Evolutionary conservation across 352 stramenopile species (phyloP).

Genomic region (Globisporangium irregulare): DNA sequence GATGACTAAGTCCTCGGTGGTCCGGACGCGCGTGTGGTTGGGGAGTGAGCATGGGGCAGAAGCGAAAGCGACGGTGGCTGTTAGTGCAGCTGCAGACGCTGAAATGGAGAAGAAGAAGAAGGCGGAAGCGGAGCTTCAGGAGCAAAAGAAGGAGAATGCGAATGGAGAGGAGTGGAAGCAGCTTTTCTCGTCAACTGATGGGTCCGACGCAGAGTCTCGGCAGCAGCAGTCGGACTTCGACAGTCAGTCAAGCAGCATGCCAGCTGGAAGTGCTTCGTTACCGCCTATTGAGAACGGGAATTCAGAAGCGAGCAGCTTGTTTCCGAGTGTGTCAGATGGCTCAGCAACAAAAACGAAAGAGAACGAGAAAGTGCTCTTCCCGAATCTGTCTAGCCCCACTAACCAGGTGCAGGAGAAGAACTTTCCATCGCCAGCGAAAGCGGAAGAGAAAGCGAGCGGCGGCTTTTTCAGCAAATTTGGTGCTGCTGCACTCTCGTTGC

Average conservation of each 20-base stretch:
- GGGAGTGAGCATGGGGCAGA: constrained; percentile 33
- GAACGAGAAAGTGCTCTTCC: constrained; percentile 11
- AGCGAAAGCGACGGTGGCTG: constrained; percentile 18
- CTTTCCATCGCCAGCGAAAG: constrained; percentile 14
- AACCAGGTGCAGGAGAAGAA: background rate
- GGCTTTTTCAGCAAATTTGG: constrained; percentile 71
- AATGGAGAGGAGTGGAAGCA: constrained; percentile 32
- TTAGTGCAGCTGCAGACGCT: constrained; percentile 4
- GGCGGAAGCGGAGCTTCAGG: background rate
- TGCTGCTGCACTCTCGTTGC: constrained; percentile 52
- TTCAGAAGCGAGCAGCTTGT: background rate
- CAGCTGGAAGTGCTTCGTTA: constrained; percentile 20
- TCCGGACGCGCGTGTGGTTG: constrained; percentile 84
- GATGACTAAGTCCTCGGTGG: constrained; percentile 59
- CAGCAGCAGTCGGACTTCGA: background rate
- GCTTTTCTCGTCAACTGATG: constrained; percentile 29
- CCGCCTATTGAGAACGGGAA: constrained; percentile 10
- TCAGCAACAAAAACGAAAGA: background rate
- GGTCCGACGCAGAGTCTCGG: background rate
- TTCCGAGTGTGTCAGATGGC: background rate
- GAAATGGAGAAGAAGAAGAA: background rate
- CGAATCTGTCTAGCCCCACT: background rate
- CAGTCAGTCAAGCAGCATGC: constrained; percentile 10
- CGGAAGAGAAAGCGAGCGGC: constrained; percentile 22
- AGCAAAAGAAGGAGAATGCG: constrained; percentile 10